These are phyloP conservation scores for Saturnispora ahearnii DNA, from an alignment of 805 yeast species.

Conservation along the genomic window DNA sequence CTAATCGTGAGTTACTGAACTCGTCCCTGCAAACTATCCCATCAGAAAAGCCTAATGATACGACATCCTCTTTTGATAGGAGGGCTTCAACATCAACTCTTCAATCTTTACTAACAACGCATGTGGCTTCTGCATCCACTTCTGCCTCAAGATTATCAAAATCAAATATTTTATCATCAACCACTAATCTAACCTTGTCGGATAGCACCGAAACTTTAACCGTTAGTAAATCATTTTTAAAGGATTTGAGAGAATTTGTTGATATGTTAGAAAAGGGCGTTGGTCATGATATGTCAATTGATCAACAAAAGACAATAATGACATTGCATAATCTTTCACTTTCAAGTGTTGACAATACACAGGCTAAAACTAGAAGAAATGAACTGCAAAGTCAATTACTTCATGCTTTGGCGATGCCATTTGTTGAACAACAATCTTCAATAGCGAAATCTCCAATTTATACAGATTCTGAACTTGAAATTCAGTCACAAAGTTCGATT, in stretches of 20 bases:
- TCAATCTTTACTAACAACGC: slow-evolving; percentile 34
- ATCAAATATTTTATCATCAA: neutral
- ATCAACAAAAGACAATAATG: slow-evolving; percentile 32
- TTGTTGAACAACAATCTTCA: slow-evolving; percentile 33
- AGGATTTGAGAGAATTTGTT: slow-evolving; percentile 42
- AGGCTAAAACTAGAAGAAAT: slow-evolving; percentile 30
- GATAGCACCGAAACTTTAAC: slow-evolving; percentile 11
- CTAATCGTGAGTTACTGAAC: slow-evolving; percentile 42
- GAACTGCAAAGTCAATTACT: slow-evolving; percentile 38
- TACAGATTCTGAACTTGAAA: slow-evolving; percentile 1
- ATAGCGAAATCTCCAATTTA: slow-evolving; percentile 13
- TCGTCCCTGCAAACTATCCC: slow-evolving; percentile 15
- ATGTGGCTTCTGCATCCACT: neutral
- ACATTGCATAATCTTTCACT: slow-evolving; percentile 52
- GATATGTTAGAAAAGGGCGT: slow-evolving; percentile 35
- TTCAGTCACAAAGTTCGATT: slow-evolving; percentile 2
- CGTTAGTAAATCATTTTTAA: slow-evolving; percentile 20
- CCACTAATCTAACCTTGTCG: slow-evolving; percentile 2
- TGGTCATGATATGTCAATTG: slow-evolving; percentile 15
- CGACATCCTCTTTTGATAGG: slow-evolving; percentile 24
- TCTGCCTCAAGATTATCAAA: neutral
- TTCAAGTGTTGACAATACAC: slow-evolving; percentile 30
- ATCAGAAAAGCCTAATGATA: neutral
- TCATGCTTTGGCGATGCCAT: slow-evolving; percentile 62
- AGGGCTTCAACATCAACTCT: slow-evolving; percentile 41